These are phyloP conservation scores for Neoconidiobolus thromboides DNA, from an alignment of 371 early-diverging fungal species.

Conservation along the genomic window DNA sequence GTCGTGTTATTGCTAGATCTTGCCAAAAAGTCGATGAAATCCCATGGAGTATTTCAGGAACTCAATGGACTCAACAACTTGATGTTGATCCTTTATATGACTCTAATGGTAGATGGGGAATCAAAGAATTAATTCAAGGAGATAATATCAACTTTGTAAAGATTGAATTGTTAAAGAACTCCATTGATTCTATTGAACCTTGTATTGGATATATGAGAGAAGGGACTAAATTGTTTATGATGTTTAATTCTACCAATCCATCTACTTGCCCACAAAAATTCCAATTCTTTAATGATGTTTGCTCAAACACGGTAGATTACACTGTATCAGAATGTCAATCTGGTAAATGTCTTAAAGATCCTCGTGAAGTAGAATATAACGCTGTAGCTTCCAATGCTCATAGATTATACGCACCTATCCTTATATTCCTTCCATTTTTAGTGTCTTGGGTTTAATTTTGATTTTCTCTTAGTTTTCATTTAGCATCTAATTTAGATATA, in stretches of 20 bases:
- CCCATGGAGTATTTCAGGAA: neutral
- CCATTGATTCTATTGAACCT: neutral
- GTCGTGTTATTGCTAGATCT: neutral
- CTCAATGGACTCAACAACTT: neutral
- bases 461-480: too few species aligned
- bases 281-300: slow-evolving; percentile 4
- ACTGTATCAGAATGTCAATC: neutral
- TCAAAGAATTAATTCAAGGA: neutral
- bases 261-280: slow-evolving; percentile 2
- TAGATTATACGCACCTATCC: too few species aligned
- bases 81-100: neutral
- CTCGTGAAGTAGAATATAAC: too few species aligned
- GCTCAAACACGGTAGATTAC: neutral
- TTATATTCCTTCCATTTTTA: too few species aligned
- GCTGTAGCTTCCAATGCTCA: too few species aligned
- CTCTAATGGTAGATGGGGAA: neutral
- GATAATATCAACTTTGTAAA: slow-evolving; percentile 2
- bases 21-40: neutral
- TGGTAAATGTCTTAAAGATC: slow-evolving; percentile 1
- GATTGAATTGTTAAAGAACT: neutral
- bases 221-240: neutral
- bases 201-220: slow-evolving; percentile 3
- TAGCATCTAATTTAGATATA: too few species aligned
- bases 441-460: too few species aligned
- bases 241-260: slow-evolving; percentile 3